Conservation (phyloP, 2,329 filamentous ascomycete species). For the Beauveria pseudobassiana region DNA sequence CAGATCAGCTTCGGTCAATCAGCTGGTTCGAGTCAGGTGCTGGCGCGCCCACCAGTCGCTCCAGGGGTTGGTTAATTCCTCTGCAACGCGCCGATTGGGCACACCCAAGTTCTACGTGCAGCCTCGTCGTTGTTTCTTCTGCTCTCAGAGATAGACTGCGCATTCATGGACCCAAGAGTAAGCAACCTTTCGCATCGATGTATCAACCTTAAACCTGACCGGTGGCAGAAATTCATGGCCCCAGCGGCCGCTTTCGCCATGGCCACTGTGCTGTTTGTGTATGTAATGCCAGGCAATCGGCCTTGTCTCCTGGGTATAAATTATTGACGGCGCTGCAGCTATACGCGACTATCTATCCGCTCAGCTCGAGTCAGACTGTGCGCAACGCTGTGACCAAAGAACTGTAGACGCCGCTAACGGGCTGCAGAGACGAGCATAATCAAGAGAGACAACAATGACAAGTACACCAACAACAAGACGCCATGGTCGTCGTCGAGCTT, state of each 20-base stretch:
- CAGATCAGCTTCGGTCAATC: background rate
- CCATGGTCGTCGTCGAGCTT: background rate
- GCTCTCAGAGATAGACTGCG: background rate
- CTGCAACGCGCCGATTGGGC: background rate
- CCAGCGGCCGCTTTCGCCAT: conserved; percentile 47
- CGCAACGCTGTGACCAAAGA: background rate
- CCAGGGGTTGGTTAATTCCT: background rate
- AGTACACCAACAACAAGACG: background rate
- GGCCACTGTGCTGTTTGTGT: conserved; percentile 44
- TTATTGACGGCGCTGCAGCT: conserved; percentile 19
- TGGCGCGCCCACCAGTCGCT: background rate
- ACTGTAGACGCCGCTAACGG: background rate
- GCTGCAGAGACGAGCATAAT: background rate
- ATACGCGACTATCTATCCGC: conserved; percentile 34
- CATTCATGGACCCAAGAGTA: background rate
- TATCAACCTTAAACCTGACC: background rate
- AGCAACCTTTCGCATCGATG: background rate
- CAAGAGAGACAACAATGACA: background rate
- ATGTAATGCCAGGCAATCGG: conserved; percentile 14
- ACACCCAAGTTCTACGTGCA: background rate
- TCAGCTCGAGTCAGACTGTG: conserved; percentile 29
- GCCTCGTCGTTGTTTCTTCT: background rate
- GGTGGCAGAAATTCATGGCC: conserved; percentile 37
- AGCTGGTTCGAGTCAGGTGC: background rate
- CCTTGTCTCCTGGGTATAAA: background rate